These are phyloP conservation scores for Arthrobotrys megalospora DNA, from an alignment of 2,329 filamentous ascomycete genomes.

Conservation along the genomic window DNA sequence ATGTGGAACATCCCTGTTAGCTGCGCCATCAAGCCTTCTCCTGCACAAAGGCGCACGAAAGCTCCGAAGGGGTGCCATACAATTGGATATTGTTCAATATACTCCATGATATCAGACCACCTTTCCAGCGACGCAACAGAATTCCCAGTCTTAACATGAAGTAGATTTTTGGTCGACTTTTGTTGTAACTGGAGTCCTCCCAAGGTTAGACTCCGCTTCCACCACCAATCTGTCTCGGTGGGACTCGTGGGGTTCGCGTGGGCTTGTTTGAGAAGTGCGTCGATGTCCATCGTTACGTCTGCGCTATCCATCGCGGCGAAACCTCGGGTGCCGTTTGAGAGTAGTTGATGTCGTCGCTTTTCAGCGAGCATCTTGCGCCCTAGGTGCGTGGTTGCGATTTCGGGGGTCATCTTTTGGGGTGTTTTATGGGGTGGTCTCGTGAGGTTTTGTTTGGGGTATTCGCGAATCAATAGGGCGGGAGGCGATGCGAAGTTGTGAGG, in stretches of 20 bases:
- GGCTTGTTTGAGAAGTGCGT: constrained; percentile 34
- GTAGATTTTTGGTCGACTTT: constrained; percentile 34
- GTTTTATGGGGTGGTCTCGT: neutral
- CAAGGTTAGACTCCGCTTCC: constrained; percentile 42
- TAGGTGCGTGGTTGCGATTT: constrained; percentile 41
- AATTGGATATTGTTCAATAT: constrained; percentile 40
- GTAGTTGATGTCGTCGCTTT: constrained; percentile 52
- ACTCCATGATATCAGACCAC: constrained; percentile 44
- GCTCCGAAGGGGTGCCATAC: constrained; percentile 13
- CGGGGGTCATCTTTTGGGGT: constrained; percentile 31
- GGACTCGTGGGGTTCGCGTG: constrained; percentile 34
- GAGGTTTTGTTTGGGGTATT: neutral
- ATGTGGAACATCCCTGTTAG: neutral
- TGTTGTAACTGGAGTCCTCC: constrained; percentile 27
- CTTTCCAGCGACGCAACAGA: constrained; percentile 37
- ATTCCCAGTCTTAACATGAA: constrained; percentile 51
- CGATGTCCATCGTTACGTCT: constrained; percentile 45
- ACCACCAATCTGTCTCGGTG: constrained; percentile 59
- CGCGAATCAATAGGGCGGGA: neutral
- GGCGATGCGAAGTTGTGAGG: neutral
- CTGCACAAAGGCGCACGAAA: neutral
- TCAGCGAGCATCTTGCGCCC: constrained; percentile 57
- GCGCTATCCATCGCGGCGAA: constrained; percentile 56
- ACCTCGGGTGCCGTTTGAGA: constrained; percentile 47
- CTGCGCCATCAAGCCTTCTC: neutral